phyloP scores from a whole-genome alignment of 116 monocot genomes.

The Zostera marina region DNA sequence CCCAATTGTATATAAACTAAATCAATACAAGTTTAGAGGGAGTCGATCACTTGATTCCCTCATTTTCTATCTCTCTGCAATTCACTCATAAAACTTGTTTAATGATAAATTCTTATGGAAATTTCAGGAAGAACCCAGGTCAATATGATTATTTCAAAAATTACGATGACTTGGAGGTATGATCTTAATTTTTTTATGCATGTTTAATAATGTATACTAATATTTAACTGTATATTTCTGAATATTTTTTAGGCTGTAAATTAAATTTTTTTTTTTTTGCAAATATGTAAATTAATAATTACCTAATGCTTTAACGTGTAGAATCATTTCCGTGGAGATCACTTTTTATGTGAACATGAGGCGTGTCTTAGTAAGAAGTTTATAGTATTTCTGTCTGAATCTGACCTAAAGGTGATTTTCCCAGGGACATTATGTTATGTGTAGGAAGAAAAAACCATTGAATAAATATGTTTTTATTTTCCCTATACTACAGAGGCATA shows the following conservation, averaged over 20 bases:
- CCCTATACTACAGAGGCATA: constrained; percentile 52
- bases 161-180: constrained; percentile 95
- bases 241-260: too few species aligned
- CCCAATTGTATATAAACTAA: too few species aligned
- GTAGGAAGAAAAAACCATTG: background rate
- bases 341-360: constrained; percentile 84
- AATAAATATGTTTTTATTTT: background rate
- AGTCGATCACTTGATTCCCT: too few species aligned
- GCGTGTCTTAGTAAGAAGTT: constrained; percentile 83
- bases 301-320: constrained; percentile 7
- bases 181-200: background rate
- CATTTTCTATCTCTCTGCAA: too few species aligned
- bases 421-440: background rate
- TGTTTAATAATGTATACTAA: background rate
- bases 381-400: constrained; percentile 69
- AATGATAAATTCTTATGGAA: background rate
- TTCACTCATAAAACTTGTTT: background rate
- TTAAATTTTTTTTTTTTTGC: too few species aligned
- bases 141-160: constrained; percentile 86
- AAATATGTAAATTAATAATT: background rate
- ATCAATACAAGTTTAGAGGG: too few species aligned
- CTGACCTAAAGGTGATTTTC: constrained; percentile 72
- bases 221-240: background rate
- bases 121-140: constrained; percentile 79
- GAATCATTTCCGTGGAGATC: constrained; percentile 88